Base-by-base conservation (phyloP, 176 grass and related monocot species). In the Rhynchospora tenuis region DNA sequence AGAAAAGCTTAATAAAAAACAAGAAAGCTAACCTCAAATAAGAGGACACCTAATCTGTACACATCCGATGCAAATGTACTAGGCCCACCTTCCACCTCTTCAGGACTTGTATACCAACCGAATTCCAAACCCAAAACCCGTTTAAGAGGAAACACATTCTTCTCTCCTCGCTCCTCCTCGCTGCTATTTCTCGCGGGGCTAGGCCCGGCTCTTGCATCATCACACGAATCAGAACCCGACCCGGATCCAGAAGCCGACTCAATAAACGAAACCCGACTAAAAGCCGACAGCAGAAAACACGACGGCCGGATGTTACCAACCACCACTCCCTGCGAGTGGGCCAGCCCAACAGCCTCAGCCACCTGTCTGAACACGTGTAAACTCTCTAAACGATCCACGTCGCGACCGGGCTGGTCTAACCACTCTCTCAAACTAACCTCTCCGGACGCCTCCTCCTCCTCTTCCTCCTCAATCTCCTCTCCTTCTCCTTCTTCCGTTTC, bases 361-460 rank as follows among this genome's bases (percentile, higher is more conserved):
- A 99, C 91, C 89, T 99, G 96, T 57, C 96, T 83, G 85, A 99
- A 93, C 45, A 99, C 86, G 65, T 99, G 93, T n/a, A 99, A 86
- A 86, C 89, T 93, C 89, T 99, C 93, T n/a, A 89, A 29, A 52
- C 86, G 88, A 71, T 95, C 91, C 60, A 95, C 93, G 3, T 88
- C 22, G 3, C 96, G 89, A 5, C 80, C 88, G 15, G 89, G 80
- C 2, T 83, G 73, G 83, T 99, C 93, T 45, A 99, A 86, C 96
- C 96, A 99, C 83, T 99, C 88, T 68, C 96, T 79, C 61, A 99
- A 84, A 78, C 96, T 99, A 44, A 99, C 78, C 84, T 99, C 96
- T 17, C 87, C 92, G 0, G 43, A 82, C 1, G 70, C 87, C 23
- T 90, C 87, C 79, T 87, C 88, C 52, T 58, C 86, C 17, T 73